Evolutionary conservation across 2,329 filamentous ascomycete species (phyloP).

Genomic region (Fusarium goolgardi): DNA sequence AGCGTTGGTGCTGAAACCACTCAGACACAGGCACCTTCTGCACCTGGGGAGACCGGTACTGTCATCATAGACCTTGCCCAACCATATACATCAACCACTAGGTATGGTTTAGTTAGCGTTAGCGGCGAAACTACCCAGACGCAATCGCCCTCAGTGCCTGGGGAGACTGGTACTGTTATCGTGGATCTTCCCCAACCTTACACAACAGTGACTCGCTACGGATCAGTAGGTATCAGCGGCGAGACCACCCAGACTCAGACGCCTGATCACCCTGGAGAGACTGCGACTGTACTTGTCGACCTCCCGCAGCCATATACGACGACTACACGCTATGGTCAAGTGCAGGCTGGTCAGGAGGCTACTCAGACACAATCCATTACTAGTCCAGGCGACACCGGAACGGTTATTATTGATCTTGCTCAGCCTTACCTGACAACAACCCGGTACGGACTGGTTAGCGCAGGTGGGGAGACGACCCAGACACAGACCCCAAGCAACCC

Average conservation of each 20-base stretch:
- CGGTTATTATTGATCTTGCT: neutral
- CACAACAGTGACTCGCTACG: neutral
- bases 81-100: neutral
- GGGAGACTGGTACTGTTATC: neutral
- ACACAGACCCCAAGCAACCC: neutral
- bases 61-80: neutral
- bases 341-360: neutral
- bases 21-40: neutral
- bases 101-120: neutral
- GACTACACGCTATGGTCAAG: neutral
- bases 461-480: neutral
- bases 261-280: neutral
- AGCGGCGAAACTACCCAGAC: neutral
- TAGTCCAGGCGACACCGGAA: neutral
- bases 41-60: neutral
- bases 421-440: neutral
- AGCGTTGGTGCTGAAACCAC: neutral
- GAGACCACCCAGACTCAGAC: neutral
- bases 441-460: neutral
- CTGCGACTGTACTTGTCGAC: neutral
- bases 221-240: neutral
- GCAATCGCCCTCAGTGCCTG: neutral
- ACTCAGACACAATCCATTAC: neutral
- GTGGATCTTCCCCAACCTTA: constrained; percentile 8
- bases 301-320: neutral